Percentiles rank a stretch among this genome's conserved stretches.
These are phyloP conservation scores for Phaffia tasmanica DNA, from an alignment of 768 basidiomycete species.

Conservation along the genomic window DNA sequence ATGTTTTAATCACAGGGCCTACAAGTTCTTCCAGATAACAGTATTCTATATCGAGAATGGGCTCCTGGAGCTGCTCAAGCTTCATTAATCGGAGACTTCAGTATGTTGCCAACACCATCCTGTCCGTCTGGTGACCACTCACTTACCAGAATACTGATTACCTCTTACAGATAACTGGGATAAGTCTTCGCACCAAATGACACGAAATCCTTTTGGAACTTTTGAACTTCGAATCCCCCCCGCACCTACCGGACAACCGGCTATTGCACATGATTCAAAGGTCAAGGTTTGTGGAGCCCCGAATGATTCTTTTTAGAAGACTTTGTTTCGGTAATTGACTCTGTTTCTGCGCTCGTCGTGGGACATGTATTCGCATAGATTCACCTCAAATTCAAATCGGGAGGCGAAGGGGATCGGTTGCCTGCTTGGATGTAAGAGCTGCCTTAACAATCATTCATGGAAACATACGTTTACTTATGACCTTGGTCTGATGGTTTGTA, in stretches of 20 bases:
- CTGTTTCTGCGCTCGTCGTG: neutral
- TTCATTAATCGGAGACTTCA: slow-evolving; percentile 87
- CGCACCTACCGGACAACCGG: slow-evolving; percentile 54
- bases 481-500: neutral
- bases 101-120: slow-evolving; percentile 45
- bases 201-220: slow-evolving; percentile 68
- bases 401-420: slow-evolving; percentile 74
- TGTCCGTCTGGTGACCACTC: neutral
- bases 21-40: slow-evolving; percentile 54
- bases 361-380: slow-evolving; percentile 46
- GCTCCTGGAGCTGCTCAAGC: slow-evolving; percentile 80
- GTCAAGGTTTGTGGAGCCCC: slow-evolving; percentile 56
- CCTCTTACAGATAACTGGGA: slow-evolving; percentile 65
- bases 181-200: slow-evolving; percentile 74
- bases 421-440: slow-evolving; percentile 69
- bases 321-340: neutral
- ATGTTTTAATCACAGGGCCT: slow-evolving; percentile 46
- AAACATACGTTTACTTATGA: neutral
- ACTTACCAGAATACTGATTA: neutral
- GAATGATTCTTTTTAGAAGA: neutral
- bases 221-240: slow-evolving; percentile 77
- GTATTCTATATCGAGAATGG: slow-evolving; percentile 86
- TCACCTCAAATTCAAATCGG: slow-evolving; percentile 72
- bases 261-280: slow-evolving; percentile 90
- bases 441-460: neutral